Conservation (phyloP, 176 grass and related monocot species). For the Zea luxurians region DNA sequence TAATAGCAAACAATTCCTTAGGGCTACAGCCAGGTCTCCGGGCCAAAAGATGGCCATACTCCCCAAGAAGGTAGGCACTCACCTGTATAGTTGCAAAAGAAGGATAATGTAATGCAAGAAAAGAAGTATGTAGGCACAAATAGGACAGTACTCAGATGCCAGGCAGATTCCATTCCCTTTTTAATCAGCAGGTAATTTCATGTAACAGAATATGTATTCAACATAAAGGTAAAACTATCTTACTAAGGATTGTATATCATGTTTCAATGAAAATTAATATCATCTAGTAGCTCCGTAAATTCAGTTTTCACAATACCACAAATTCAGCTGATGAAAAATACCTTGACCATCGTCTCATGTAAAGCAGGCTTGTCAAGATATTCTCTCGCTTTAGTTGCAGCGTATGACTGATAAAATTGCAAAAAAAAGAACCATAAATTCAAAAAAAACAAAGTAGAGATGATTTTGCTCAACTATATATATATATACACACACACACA, state of each 20-base stretch:
- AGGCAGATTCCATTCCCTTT: conserved; percentile 10
- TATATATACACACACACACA: too few relatives aligned
- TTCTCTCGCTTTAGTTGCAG: conserved; percentile 90
- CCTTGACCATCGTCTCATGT: conserved; percentile 99
- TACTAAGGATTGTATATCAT: background rate
- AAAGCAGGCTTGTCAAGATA: conserved; percentile 97
- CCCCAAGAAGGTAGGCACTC: conserved; percentile 97
- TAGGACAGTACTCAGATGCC: conserved; percentile 14
- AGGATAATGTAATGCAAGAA: conserved; percentile 24
- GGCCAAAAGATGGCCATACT: conserved; percentile 97
- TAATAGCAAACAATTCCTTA: conserved; percentile 91
- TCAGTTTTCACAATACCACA: conserved; percentile 9
- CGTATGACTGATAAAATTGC: conserved; percentile 77
- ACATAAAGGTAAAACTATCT: background rate
- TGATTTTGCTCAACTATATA: conserved; percentile 35
- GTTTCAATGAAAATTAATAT: conserved; percentile 11
- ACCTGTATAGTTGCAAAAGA: conserved; percentile 58
- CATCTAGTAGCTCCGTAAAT: background rate
- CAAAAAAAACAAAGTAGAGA: conserved; percentile 20
- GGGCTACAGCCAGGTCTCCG: conserved; percentile 88
- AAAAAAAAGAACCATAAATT: conserved; percentile 24
- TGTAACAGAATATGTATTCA: conserved; percentile 7
- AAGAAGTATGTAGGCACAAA: background rate
- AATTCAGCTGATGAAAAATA: conserved; percentile 45
- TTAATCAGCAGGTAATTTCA: conserved; percentile 17